A percentile compares a stretch with the other conserved stretches of the same genome.
Conservation (phyloP, 345 rosid genomes). For the Linum tenue region DNA sequence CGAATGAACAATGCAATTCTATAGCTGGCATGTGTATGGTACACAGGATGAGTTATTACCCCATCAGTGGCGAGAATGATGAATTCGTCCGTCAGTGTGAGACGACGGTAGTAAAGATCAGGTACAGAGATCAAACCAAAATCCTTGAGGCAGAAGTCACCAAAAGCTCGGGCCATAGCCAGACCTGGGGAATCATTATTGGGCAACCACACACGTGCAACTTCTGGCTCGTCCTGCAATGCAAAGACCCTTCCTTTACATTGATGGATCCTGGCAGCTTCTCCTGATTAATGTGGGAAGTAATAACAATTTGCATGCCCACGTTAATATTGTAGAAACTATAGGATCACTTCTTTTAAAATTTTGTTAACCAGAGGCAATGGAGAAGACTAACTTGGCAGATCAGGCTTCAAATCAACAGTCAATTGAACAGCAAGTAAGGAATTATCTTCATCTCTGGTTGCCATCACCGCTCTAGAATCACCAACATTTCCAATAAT, state of each 20-base stretch:
- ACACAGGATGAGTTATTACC: slow-evolving; percentile 28
- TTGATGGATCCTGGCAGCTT: slow-evolving; percentile 83
- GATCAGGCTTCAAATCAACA: slow-evolving; percentile 90
- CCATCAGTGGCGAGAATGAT: slow-evolving; percentile 89
- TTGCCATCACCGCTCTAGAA: slow-evolving; percentile 85
- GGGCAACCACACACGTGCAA: slow-evolving; percentile 97
- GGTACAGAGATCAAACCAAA: slow-evolving; percentile 87
- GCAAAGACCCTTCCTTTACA: slow-evolving; percentile 97
- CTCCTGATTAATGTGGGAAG: slow-evolving; percentile 36
- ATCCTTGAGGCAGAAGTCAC: slow-evolving; percentile 94
- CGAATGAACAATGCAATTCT: not conserved
- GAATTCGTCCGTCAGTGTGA: slow-evolving; percentile 65
- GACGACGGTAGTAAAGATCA: slow-evolving; percentile 55
- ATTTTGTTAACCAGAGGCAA: slow-evolving; percentile 17
- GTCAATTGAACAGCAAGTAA: slow-evolving; percentile 72
- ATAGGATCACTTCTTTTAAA: not conserved
- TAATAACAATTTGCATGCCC: not conserved
- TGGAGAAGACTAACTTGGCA: slow-evolving; percentile 51
- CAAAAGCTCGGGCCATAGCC: slow-evolving; percentile 99
- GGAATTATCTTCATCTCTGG: slow-evolving; percentile 51
- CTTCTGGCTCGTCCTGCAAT: slow-evolving; percentile 95
- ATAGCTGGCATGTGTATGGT: too few relatives aligned
- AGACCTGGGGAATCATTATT: slow-evolving; percentile 87
- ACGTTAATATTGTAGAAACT: not conserved
- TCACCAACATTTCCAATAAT: slow-evolving; percentile 82